Base-by-base conservation (phyloP, 345 rosid genomes). In the Brassica juncea region DNA sequence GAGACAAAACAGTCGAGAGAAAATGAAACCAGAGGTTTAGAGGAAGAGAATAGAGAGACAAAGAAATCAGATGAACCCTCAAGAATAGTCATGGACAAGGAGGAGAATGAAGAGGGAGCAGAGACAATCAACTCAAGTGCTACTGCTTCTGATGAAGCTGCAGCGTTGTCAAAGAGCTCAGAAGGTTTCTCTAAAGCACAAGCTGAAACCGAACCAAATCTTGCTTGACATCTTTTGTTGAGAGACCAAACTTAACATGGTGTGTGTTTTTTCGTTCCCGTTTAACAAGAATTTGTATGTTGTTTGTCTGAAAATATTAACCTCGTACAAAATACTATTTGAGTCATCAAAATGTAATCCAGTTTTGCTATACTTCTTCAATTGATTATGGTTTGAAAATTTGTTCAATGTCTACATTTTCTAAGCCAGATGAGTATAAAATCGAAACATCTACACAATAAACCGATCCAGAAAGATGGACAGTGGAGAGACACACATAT, bases 101-200 rank as follows among this genome's bases (percentile, higher is more conserved):
- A 77, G 67, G 75, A 67, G 35, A 49, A 11, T 66, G 75, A 76
- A 74, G 70, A 63, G 14, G 37, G 66, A 12, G 63, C 27, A 7
- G 23, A 82, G 68, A 64, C 34, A 61, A 3, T 37, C 49, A 73
- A 64, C n/a, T 52, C 19, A 52, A 65, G 3, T 12, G 32, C 55
- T 42, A 8, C 27, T 69, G 77, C 55, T 32, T 61, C 37, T 70
- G 79, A 70, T 35, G 82, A 75, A 78, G 81, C 64, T 68, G 79
- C 62, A 37, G 82, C 79, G 54, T 31, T 68, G 71, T 12, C 79
- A 69, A 74, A 80, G 75, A 69, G 79, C 67, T 34, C 66, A 62
- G 64, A 68, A 44, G 78, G 65, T n/a, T 79, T 79, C 35, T 39
- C 73, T 15, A 21, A n/a, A 54, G 66, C 34, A 2, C 74, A 80